These are phyloP conservation scores for Babesia sp. DNA, from an alignment of 169 alveolate species.

Conservation along the genomic window DNA sequence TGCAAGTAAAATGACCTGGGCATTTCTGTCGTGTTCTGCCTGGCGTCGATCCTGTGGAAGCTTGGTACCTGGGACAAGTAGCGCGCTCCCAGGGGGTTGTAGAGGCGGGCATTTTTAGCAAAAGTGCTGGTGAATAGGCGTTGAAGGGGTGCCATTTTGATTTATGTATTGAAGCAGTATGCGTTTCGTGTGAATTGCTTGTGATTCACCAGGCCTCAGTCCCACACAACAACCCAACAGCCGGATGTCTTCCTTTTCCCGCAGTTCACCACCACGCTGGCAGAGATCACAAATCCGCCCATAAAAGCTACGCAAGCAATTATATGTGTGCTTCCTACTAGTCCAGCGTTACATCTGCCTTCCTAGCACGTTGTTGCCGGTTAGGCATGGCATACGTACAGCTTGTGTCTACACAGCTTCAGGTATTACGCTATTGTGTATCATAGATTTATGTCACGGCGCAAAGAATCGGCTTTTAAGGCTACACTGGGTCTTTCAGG, in stretches of 20 bases:
- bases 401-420: too few relatives aligned
- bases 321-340: too few relatives aligned
- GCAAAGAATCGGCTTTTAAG: too few relatives aligned
- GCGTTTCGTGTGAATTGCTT: not conserved
- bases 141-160: constrained; percentile 33
- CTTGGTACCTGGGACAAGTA: constrained; percentile 44
- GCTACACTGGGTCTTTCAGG: too few relatives aligned
- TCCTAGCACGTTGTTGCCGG: too few relatives aligned
- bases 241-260: not conserved
- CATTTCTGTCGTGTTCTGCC: not conserved
- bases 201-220: not conserved
- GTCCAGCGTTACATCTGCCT: too few relatives aligned
- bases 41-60: constrained; percentile 31
- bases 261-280: too few relatives aligned
- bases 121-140: constrained; percentile 20
- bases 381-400: too few relatives aligned
- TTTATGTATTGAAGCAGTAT: not conserved
- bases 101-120: constrained; percentile 15
- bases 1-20: constrained; percentile 36
- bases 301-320: too few relatives aligned
- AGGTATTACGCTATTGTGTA: too few relatives aligned
- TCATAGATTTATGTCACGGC: too few relatives aligned
- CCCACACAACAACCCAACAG: constrained; percentile 25
- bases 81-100: constrained; percentile 34
- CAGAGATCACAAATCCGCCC: too few relatives aligned